phyloP scores from a whole-genome alignment of 306 rosid species.

The Acacia acuminata region DNA sequence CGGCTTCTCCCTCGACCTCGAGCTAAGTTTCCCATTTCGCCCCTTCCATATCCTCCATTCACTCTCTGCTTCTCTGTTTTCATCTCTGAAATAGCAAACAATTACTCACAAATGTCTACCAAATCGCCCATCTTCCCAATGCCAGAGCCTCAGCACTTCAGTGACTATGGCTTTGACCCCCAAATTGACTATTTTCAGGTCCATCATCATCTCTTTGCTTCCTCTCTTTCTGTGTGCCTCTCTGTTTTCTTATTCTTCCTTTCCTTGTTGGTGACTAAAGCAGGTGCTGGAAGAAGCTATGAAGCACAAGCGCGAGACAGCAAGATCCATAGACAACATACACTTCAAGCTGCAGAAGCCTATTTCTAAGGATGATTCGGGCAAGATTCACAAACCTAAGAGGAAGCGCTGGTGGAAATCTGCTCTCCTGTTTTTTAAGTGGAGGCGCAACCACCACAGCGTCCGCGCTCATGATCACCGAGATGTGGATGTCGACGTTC shows the following conservation, averaged over 20 bases:
- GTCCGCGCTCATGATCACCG: neutral
- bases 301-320: conserved; percentile 65
- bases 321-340: conserved; percentile 79
- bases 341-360: conserved; percentile 94
- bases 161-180: conserved; percentile 97
- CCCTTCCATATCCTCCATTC: neutral
- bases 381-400: conserved; percentile 53
- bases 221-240: neutral
- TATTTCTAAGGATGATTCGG: conserved; percentile 65
- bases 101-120: conserved; percentile 46
- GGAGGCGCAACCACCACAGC: conserved; percentile 49
- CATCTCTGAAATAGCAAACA: neutral
- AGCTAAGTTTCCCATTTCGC: neutral
- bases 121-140: conserved; percentile 83
- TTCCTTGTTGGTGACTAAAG: neutral
- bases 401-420: conserved; percentile 87
- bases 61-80: neutral
- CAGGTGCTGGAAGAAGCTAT: conserved; percentile 90
- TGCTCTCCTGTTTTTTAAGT: conserved; percentile 76
- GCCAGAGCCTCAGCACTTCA: conserved; percentile 85
- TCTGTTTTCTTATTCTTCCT: neutral
- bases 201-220: neutral
- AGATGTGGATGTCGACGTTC: conserved; percentile 42
- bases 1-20: conserved; percentile 17
- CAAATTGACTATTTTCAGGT: conserved; percentile 93